phyloP scores from a whole-genome alignment of 495 filamentous ascomycete species.

The Penicillium roqueforti region DNA sequence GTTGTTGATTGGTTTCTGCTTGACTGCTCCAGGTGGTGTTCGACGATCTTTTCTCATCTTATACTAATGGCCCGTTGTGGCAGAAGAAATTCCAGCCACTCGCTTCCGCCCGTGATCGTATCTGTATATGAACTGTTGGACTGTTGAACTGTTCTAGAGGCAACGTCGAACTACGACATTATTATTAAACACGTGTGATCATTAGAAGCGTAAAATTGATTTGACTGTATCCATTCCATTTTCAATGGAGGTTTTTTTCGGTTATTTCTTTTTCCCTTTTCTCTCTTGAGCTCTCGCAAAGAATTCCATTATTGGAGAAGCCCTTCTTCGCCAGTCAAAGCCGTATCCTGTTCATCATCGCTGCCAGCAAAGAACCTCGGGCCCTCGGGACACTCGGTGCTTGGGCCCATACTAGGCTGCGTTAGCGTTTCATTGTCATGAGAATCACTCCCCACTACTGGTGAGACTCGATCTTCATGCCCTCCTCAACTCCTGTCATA shows the following conservation, averaged over 20 bases:
- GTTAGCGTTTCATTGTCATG: background rate
- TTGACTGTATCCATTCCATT: background rate
- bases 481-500: conserved; percentile 35
- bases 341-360: background rate
- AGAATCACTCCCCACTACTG: conserved; percentile 1
- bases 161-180: background rate
- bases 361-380: background rate
- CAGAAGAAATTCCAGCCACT: background rate
- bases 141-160: too few species aligned
- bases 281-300: background rate
- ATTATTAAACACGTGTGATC: background rate
- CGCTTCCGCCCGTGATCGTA: background rate
- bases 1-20: background rate
- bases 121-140: too few species aligned
- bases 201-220: conserved; percentile 2
- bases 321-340: background rate
- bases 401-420: background rate
- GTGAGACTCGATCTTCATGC: conserved; percentile 23
- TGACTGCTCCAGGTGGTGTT: background rate
- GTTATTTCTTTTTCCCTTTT: background rate
- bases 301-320: background rate
- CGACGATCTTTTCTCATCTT: conserved; percentile 5
- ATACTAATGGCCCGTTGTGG: background rate
- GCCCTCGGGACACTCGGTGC: background rate
- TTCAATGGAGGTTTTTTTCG: background rate